Evolutionary conservation across 148 eudicot genomes (phyloP).

Genomic region (Diospyros lotus): DNA sequence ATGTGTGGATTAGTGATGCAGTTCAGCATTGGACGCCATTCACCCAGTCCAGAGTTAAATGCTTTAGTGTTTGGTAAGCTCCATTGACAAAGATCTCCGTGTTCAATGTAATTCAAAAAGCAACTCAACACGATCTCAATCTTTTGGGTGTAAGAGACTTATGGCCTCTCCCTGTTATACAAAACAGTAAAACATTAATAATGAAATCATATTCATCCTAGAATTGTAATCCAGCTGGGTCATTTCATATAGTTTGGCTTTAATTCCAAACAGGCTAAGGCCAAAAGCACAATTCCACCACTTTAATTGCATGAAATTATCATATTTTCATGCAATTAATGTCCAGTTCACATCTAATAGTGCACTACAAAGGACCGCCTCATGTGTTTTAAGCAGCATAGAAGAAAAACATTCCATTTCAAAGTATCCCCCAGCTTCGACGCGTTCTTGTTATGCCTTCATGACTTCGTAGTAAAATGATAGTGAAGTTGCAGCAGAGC

Average conservation of each 20-base stretch:
- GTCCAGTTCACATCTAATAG: background rate
- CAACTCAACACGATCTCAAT: conserved; percentile 46
- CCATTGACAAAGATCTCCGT: conserved; percentile 66
- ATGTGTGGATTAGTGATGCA: conserved; percentile 66
- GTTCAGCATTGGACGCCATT: conserved; percentile 66
- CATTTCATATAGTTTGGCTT: background rate
- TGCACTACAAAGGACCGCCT: background rate
- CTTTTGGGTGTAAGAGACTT: conserved; percentile 39
- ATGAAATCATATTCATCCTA: background rate
- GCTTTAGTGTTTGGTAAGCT: conserved; percentile 59
- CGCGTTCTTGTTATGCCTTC: no score
- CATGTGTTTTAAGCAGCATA: background rate
- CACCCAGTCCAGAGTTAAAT: conserved; percentile 56
- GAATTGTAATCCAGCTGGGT: background rate
- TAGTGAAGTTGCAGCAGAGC: no score
- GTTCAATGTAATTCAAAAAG: conserved; percentile 66
- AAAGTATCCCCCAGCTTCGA: no score
- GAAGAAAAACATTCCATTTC: background rate
- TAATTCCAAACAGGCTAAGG: no score
- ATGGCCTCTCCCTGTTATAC: conserved; percentile 34
- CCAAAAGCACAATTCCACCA: background rate
- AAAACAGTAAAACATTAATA: conserved; percentile 1
- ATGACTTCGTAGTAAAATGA: no score
- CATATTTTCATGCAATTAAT: background rate
- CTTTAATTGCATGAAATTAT: background rate